Evolutionary conservation across 495 filamentous ascomycete genomes (phyloP).

Genomic region (Penicillium canariense): DNA sequence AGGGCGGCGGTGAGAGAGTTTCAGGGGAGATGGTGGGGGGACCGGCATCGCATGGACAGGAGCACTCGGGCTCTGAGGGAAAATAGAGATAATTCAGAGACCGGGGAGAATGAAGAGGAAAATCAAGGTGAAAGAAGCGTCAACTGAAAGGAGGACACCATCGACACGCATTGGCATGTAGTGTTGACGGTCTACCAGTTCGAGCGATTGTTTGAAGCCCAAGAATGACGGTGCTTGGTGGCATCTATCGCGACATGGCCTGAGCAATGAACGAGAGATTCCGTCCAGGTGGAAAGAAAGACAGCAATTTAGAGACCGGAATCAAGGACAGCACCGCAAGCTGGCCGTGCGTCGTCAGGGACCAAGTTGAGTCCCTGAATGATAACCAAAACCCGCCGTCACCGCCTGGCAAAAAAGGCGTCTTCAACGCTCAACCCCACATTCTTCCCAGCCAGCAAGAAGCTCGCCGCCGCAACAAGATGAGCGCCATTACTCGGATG

Average conservation of each 20-base stretch:
- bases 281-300: neutral
- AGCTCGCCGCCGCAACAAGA: conserved; percentile 29
- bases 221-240: neutral
- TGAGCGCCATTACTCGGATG: conserved; percentile 72
- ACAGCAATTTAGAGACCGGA: neutral
- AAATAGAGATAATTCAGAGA: neutral
- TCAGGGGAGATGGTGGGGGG: conserved; percentile 59
- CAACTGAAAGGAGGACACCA: conserved; percentile 8
- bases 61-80: conserved; percentile 2
- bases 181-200: conserved; percentile 4
- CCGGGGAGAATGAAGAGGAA: neutral
- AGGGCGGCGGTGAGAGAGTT: conserved; percentile 60
- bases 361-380: neutral
- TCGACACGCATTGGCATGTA: conserved; percentile 12
- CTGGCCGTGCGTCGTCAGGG: neutral
- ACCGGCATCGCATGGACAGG: conserved; percentile 20
- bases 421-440: conserved; percentile 7
- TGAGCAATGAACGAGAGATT: neutral
- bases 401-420: conserved; percentile 10
- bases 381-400: neutral
- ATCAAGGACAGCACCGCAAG: neutral
- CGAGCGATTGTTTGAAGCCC: neutral
- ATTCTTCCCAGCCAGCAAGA: conserved; percentile 7
- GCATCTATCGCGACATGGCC: neutral
- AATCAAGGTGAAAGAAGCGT: conserved; percentile 1